phyloP scores from a whole-genome alignment of 1,284 basidiomycete species.

The Sporisorium iseilematis-ciliati region DNA sequence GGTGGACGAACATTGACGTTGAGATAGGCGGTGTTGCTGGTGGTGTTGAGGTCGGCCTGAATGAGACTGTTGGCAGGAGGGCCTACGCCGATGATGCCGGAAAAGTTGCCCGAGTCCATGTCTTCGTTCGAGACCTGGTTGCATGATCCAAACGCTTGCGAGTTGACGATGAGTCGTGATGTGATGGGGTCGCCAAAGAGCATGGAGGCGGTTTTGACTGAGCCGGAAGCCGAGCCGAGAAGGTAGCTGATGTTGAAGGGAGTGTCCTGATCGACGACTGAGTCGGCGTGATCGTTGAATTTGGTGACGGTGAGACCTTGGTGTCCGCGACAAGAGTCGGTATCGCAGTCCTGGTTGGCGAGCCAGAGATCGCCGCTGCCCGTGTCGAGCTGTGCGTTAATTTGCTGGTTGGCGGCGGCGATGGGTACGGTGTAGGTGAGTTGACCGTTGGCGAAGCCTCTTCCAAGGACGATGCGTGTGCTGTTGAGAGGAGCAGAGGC shows the following conservation, averaged over 20 bases:
- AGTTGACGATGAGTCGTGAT: constrained; percentile 43
- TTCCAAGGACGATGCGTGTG: constrained; percentile 50
- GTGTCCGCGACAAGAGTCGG: constrained; percentile 45
- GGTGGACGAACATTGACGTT: constrained; percentile 35
- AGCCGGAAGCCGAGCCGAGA: constrained; percentile 50
- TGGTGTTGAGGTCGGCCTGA: constrained; percentile 49
- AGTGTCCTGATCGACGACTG: constrained; percentile 42
- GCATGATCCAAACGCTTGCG: constrained; percentile 58
- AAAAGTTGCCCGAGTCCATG: constrained; percentile 56
- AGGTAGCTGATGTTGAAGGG: constrained; percentile 58
- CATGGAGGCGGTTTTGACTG: constrained; percentile 51
- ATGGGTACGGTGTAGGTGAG: constrained; percentile 59
- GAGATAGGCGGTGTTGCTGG: constrained; percentile 40
- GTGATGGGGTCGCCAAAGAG: constrained; percentile 44
- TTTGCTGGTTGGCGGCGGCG: constrained; percentile 42
- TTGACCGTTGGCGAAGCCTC: constrained; percentile 53
- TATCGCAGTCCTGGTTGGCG: constrained; percentile 53
- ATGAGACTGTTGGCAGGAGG: constrained; percentile 61
- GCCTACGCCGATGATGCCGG: constrained; percentile 59
- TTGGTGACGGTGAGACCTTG: constrained; percentile 37
- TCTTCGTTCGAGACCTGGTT: constrained; percentile 48
- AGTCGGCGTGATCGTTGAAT: constrained; percentile 42
- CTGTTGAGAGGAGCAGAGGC: constrained; percentile 46
- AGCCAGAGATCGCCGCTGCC: constrained; percentile 61
- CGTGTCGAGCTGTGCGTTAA: constrained; percentile 61